phyloP scores from a whole-genome alignment of 2,329 filamentous ascomycete genomes.

The Xylaria sp. region DNA sequence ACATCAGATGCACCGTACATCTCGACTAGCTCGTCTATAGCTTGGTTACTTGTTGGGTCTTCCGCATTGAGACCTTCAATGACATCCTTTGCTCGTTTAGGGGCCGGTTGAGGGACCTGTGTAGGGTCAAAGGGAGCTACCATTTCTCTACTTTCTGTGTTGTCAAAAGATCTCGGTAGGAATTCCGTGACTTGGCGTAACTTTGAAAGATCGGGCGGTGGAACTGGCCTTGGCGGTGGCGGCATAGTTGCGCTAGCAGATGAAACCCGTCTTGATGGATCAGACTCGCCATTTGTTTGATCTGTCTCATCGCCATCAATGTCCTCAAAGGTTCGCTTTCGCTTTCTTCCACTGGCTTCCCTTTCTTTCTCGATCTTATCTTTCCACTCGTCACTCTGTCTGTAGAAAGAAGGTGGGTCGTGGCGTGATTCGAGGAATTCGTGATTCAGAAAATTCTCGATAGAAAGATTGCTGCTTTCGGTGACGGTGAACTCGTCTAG shows the following conservation, averaged over 20 bases:
- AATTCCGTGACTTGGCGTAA: slow-evolving; percentile 48
- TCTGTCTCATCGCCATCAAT: slow-evolving; percentile 51
- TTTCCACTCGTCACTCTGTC: slow-evolving; percentile 69
- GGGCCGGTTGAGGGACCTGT: slow-evolving; percentile 42
- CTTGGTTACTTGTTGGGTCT: slow-evolving; percentile 53
- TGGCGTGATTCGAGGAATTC: slow-evolving; percentile 77
- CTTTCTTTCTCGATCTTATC: slow-evolving; percentile 62
- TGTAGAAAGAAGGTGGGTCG: slow-evolving; percentile 86
- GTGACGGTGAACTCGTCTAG: slow-evolving; percentile 92
- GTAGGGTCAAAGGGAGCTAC: slow-evolving; percentile 48
- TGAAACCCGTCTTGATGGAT: slow-evolving; percentile 36
- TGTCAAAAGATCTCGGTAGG: slow-evolving; percentile 48
- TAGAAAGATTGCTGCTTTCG: slow-evolving; percentile 83
- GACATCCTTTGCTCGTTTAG: slow-evolving; percentile 44
- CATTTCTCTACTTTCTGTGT: slow-evolving; percentile 43
- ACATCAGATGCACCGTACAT: slow-evolving; percentile 50
- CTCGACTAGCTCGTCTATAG: slow-evolving; percentile 57
- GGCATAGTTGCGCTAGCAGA: slow-evolving; percentile 47
- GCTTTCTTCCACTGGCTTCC: slow-evolving; percentile 54
- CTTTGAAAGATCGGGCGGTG: slow-evolving; percentile 47
- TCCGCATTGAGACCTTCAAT: slow-evolving; percentile 46
- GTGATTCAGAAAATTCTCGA: slow-evolving; percentile 82
- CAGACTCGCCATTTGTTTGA: slow-evolving; percentile 31
- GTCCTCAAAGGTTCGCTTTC: slow-evolving; percentile 56
- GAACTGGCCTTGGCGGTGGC: slow-evolving; percentile 48